phyloP scores from a whole-genome alignment of 1,139 yeast genomes.

The Blastobotrys serpentis region DNA sequence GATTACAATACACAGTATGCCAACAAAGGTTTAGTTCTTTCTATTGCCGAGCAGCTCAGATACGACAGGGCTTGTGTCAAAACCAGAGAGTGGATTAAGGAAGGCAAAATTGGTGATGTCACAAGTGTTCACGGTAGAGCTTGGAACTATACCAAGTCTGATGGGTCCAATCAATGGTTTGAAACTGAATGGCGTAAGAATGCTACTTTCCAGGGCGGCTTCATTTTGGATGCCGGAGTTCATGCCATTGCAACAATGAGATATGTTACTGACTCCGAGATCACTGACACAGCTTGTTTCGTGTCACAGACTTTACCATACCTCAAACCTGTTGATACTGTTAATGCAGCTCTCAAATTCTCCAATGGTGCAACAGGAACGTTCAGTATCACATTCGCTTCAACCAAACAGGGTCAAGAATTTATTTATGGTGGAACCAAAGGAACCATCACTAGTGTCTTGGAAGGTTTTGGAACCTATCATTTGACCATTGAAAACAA shows the following conservation, averaged over 20 bases:
- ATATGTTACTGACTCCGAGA: slow-evolving; percentile 20
- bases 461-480: slow-evolving; percentile 8
- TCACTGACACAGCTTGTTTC: slow-evolving; percentile 19
- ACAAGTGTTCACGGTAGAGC: slow-evolving; percentile 8
- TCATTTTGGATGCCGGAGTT: slow-evolving; percentile 32
- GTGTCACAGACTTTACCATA: slow-evolving; percentile 18
- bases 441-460: neutral
- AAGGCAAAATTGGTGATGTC: slow-evolving; percentile 11
- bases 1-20: slow-evolving; percentile 14
- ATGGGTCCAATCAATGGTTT: slow-evolving; percentile 18
- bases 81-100: slow-evolving; percentile 6
- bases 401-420: slow-evolving; percentile 6
- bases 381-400: slow-evolving; percentile 23
- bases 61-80: slow-evolving; percentile 9
- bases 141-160: neutral
- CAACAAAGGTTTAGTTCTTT: slow-evolving; percentile 7
- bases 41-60: slow-evolving; percentile 21
- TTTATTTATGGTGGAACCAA: slow-evolving; percentile 1
- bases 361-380: slow-evolving; percentile 23
- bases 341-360: slow-evolving; percentile 21
- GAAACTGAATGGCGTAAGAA: slow-evolving; percentile 29
- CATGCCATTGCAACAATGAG: slow-evolving; percentile 28
- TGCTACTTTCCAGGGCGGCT: slow-evolving; percentile 31
- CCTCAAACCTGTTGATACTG: slow-evolving; percentile 25
- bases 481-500: slow-evolving; percentile 14